These are phyloP conservation scores for Colletotrichum simmondsii DNA, from an alignment of 2,329 filamentous ascomycete genomes.

Conservation along the genomic window DNA sequence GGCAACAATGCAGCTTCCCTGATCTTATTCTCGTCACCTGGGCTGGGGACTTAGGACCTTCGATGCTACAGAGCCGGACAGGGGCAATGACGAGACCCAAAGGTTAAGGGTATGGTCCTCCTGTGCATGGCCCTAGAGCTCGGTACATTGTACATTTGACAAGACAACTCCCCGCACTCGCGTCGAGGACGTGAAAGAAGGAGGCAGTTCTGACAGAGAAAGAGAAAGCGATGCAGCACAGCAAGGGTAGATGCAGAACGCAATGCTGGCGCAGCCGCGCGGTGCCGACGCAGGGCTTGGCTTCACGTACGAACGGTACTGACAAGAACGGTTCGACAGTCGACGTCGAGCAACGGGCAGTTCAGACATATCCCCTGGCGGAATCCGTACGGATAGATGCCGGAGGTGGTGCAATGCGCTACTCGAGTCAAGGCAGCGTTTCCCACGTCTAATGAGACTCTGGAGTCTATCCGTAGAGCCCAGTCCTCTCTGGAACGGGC, in stretches of 20 bases:
- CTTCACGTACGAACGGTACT: slow-evolving; percentile 1
- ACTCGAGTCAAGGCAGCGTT: slow-evolving; percentile 22
- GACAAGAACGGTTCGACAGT: not conserved
- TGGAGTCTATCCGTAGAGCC: not conserved
- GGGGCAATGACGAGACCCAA: slow-evolving; percentile 12
- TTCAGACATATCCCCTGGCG: not conserved
- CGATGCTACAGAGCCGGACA: not conserved
- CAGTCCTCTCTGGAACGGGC: not conserved
- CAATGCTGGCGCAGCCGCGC: slow-evolving; percentile 6
- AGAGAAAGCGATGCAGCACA: not conserved
- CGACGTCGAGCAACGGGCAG: not conserved
- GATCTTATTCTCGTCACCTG: not conserved
- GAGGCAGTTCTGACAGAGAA: not conserved
- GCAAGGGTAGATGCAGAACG: not conserved
- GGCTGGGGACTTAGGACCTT: not conserved
- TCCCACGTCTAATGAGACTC: slow-evolving; percentile 10
- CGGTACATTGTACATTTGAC: not conserved
- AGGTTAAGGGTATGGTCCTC: not conserved
- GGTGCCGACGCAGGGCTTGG: slow-evolving; percentile 3
- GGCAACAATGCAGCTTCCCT: not conserved
- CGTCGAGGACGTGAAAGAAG: not conserved
- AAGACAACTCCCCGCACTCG: slow-evolving; percentile 2
- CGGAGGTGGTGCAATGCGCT: not conserved
- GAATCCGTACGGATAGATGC: not conserved
- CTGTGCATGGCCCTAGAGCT: not conserved